phyloP scores from a whole-genome alignment of 140 eudicot genomes.

The Bidens hawaiensis region DNA sequence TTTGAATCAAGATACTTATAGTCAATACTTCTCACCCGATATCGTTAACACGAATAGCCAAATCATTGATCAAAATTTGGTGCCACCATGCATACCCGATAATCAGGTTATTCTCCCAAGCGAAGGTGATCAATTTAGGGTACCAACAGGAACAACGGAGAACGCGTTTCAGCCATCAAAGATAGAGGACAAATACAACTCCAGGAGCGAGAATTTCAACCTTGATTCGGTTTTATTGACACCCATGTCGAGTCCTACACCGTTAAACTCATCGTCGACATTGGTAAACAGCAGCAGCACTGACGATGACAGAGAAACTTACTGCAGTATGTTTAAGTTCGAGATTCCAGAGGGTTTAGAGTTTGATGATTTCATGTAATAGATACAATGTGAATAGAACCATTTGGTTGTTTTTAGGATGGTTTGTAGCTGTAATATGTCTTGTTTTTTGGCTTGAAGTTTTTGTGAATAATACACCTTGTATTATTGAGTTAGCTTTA shows the following conservation, averaged over 20 bases:
- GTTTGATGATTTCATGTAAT: conserved; percentile 59
- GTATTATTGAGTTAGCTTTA: conserved; percentile 18
- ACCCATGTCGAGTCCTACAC: conserved; percentile 50
- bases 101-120: conserved; percentile 12
- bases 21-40: conserved; percentile 23
- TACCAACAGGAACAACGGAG: conserved; percentile 34
- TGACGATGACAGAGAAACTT: conserved; percentile 62
- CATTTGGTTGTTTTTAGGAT: background rate
- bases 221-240: conserved; percentile 50
- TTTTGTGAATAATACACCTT: conserved; percentile 29
- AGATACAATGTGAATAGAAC: conserved; percentile 22
- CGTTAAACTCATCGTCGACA: conserved; percentile 43
- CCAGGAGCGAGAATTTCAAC: conserved; percentile 30
- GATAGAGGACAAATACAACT: conserved; percentile 13
- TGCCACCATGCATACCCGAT: conserved; percentile 8
- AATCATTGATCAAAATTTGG: conserved; percentile 23
- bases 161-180: too few relatives aligned
- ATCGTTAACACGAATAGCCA: conserved; percentile 31
- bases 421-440: conserved; percentile 17
- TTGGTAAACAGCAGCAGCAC: conserved; percentile 37
- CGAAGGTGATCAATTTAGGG: conserved; percentile 18
- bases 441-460: conserved; percentile 16
- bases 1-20: conserved; percentile 27
- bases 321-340: conserved; percentile 62
- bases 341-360: conserved; percentile 75